Evolutionary conservation across 179 eudicot species (phyloP).

Genomic region (Dionaea muscipula): DNA sequence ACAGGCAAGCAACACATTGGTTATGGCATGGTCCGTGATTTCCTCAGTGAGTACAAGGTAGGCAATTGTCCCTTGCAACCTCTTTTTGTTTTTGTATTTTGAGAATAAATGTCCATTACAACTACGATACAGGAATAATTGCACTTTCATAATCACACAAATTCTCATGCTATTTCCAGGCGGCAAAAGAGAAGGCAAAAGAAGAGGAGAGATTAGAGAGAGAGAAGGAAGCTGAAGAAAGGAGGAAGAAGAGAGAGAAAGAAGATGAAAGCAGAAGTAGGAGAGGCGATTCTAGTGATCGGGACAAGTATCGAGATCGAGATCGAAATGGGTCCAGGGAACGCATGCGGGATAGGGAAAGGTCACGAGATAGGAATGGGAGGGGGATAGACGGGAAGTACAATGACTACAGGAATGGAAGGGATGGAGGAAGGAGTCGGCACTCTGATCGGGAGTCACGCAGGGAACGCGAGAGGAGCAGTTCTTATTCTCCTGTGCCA

Average conservation of each 20-base stretch:
- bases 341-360: conserved; percentile 40
- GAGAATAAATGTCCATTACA: too few species aligned
- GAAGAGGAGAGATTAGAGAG: conserved; percentile 77
- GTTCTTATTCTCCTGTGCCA: conserved; percentile 61
- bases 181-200: conserved; percentile 67
- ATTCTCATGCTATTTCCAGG: conserved; percentile 27
- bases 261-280: conserved; percentile 49
- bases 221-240: conserved; percentile 75
- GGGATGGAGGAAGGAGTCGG: conserved; percentile 70
- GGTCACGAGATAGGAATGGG: conserved; percentile 45
- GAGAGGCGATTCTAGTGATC: conserved; percentile 66
- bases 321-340: conserved; percentile 29
- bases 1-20: conserved; percentile 97
- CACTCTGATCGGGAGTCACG: conserved; percentile 29
- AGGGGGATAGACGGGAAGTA: conserved; percentile 46
- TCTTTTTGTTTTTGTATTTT: too few species aligned
- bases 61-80: neutral
- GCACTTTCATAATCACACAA: too few species aligned
- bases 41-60: conserved; percentile 67
- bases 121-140: too few species aligned
- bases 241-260: conserved; percentile 56
- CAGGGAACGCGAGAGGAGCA: conserved; percentile 42
- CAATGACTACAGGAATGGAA: conserved; percentile 49
- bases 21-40: conserved; percentile 88
- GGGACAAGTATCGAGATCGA: conserved; percentile 47